These are phyloP conservation scores for Penicillium bovifimosum DNA, from an alignment of 495 filamentous ascomycete genomes.

Conservation along the genomic window DNA sequence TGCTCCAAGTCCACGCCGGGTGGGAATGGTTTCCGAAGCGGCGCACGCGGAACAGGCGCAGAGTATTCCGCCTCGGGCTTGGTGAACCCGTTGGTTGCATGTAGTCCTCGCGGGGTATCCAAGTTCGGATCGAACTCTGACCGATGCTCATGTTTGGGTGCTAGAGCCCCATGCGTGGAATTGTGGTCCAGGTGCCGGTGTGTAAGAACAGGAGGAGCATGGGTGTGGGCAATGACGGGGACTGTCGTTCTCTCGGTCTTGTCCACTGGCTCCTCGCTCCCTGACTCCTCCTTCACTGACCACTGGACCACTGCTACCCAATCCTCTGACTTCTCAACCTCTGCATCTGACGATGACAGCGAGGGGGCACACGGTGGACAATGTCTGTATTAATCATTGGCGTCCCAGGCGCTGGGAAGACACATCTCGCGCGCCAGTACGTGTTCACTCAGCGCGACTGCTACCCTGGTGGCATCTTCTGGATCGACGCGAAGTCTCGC, in stretches of 20 bases:
- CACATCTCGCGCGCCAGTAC: conserved; percentile 74
- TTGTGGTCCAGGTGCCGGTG: conserved; percentile 21
- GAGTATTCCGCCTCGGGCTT: conserved; percentile 8
- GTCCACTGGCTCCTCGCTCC: too few relatives aligned
- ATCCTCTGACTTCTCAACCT: too few relatives aligned
- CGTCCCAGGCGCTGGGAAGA: conserved; percentile 75
- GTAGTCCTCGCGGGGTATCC: conserved; percentile 6
- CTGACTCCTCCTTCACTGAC: too few relatives aligned
- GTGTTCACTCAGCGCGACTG: conserved; percentile 61
- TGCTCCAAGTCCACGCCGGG: conserved; percentile 54
- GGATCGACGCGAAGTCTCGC: conserved; percentile 65
- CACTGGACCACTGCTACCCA: too few relatives aligned
- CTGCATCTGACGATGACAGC: too few relatives aligned
- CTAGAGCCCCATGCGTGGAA: conserved; percentile 19
- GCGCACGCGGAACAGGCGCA: conserved; percentile 1
- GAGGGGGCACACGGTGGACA: too few relatives aligned
- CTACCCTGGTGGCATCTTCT: conserved; percentile 74
- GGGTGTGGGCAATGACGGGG: conserved; percentile 19
- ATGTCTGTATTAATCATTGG: conserved; percentile 66
- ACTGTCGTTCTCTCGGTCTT: too few relatives aligned
- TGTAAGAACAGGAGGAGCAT: conserved; percentile 7
- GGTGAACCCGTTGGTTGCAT: conserved; percentile 16
- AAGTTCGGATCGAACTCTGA: conserved; percentile 18
- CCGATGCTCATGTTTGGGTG: conserved; percentile 31
- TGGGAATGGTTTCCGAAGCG: conserved; percentile 19